Evolutionary conservation across 208 protist species (phyloP), one percentile per base, ranked within the genome.

Genomic region (Leishmania tropica): DNA sequence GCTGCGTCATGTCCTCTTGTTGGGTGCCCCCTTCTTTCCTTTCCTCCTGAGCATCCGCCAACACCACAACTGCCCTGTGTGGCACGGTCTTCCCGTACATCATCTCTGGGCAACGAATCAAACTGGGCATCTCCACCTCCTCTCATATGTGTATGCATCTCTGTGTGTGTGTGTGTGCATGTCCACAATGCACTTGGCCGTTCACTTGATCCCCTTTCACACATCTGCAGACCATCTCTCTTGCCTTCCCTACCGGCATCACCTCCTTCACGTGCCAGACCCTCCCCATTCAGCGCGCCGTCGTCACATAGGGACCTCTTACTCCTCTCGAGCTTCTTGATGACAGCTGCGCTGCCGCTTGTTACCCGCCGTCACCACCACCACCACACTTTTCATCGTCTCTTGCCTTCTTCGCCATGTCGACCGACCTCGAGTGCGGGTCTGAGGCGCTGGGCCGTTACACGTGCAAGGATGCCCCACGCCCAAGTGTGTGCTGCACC

Each of bases 401-500:
- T 47, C 71, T 40, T 58, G 2, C 17, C 45, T 40, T 54, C 79
- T 51, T 21, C 78, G n/a, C 35, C 62, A 48, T 75, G 31, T 53
- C 19, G 24, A n/a, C 31, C 35, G 54, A 65, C 28, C 74, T 78
- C 40, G 74, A 84, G 65, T 84, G 81, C 45, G 81, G 81, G 7
- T 79, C 75, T 17, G 75, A 64, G 17, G 37, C 21, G 31, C 15
- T 48, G 19, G 81, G 81, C 13, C 74, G 74, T 42, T 84, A 84
- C 70, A 84, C 81, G 2, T 84, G 81, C 75, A 53, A 58, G 53
- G 54, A 72, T 37, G 81, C 81, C 11, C 81, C 81, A 37, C 62
- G 45, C 62, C 81, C 81, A 37, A 84, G 81, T 54, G 68, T 80
- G 60, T 84, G 81, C 40, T 84, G 81, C 68, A 11, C 81, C 56